phyloP scores from a whole-genome alignment of 2,329 filamentous ascomycete genomes.

The Coccinonectria pachysandricola region DNA sequence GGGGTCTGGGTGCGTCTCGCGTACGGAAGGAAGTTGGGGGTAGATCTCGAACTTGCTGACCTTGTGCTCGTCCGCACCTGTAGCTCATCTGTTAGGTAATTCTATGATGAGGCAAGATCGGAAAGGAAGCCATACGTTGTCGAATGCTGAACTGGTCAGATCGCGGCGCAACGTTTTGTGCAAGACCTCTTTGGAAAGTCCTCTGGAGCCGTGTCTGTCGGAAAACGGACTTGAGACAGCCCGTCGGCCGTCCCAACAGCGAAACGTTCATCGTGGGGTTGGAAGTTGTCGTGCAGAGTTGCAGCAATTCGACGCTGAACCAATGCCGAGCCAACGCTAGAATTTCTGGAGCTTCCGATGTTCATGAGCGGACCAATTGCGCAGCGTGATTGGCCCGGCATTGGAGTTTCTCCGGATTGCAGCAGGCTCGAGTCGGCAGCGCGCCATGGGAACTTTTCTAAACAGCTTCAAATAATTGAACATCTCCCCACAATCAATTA shows the following conservation, averaged over 20 bases:
- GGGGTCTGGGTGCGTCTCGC: conserved; percentile 52
- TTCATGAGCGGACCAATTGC: conserved; percentile 11
- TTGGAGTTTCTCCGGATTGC: conserved; percentile 22
- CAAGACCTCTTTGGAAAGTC: conserved; percentile 34
- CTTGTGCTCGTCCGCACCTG: conserved; percentile 26
- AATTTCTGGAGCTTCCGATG: conserved; percentile 18
- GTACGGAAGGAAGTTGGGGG: conserved; percentile 45
- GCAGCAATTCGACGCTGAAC: conserved; percentile 13
- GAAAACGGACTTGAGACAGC: conserved; percentile 58
- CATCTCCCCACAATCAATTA: conserved; percentile 2
- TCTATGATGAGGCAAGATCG: neutral
- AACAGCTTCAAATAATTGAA: conserved; percentile 5
- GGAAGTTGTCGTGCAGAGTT: conserved; percentile 12
- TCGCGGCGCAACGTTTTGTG: conserved; percentile 10
- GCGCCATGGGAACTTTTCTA: conserved; percentile 1
- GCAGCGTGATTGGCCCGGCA: conserved; percentile 27
- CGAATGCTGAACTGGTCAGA: conserved; percentile 19
- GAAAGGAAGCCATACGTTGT: conserved; percentile 23
- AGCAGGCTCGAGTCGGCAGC: no score
- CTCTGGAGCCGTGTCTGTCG: conserved; percentile 45
- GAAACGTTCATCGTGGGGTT: conserved; percentile 51
- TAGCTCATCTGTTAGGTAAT: conserved; percentile 6
- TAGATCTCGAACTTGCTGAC: conserved; percentile 39
- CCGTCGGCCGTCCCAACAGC: conserved; percentile 53
- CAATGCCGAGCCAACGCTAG: conserved; percentile 11